Base-by-base conservation (phyloP, 176 grass and related monocot species). In the Cenchrus fungigraminus region DNA sequence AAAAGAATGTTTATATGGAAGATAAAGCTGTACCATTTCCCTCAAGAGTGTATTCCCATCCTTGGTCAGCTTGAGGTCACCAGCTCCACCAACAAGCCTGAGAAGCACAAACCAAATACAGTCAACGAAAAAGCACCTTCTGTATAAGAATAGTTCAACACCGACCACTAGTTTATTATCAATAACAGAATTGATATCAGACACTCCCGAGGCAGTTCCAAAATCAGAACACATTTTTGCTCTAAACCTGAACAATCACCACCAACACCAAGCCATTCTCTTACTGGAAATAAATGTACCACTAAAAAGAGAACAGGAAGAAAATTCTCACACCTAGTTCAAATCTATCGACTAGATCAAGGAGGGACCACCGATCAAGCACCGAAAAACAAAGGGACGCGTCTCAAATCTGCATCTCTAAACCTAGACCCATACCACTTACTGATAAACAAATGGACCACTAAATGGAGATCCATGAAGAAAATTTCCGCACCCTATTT, bases 21-120 rank as follows among this genome's bases (percentile, higher is more conserved):
- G 7, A 34, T 29, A 22, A 81, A 50, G 10, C 12, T 12, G 12
- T 84, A 97, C 95, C 96, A 99, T 99, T 92, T 99, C 97, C 84
- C 96, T 99, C 78, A 96, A 65, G 51, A 99, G 93, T 25, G 93
- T 99, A 76, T 96, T 99, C 68, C 97, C 97, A 75, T 99, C 97
- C 88, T 99, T 99, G 12, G 97, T 99, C 60, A 99, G 88, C 82
- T 99, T 99, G 59, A 99, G 92, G 81, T 99, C 97, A 11, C 97
- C 97, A 65, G 97, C 93, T 84, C 97, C 97, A 71, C 97, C 93
- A 4, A 99, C 91, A 78, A 99, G 93, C 93, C 97, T 99, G 85
- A 12, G 22, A 54, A 56, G 15, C 70, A 71, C 29, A 71, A 55
- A 61, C 6, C 6, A 46, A 42, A n/a, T 32, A 44, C 3, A 31